Base-by-base conservation (phyloP, 176 grass and related monocot genomes). In the Dendrocalamus sinicus region DNA sequence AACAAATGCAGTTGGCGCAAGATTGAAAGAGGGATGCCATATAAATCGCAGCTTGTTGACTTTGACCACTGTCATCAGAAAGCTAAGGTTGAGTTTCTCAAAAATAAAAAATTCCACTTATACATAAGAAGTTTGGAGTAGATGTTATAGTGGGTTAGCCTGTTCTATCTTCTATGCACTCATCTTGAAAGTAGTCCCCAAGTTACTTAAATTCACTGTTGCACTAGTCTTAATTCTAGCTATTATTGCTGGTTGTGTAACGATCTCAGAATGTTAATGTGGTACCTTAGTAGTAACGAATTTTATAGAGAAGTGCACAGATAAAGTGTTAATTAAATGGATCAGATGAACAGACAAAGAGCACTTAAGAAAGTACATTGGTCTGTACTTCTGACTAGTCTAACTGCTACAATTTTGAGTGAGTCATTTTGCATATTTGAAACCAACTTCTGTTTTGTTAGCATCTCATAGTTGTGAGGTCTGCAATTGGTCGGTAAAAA, bases 21-120 rank as follows among this genome's bases (percentile, higher is more conserved):
- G 93, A 48, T 74, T 99, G 37, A 93, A 94, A 94, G 96, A 99
- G 88, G 96, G 94, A 10, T 96, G 92, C 50, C 96, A 99, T 67
- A 99, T 99, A 88, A 99, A 99, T 83, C 91, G 90, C 68, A 99
- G 91, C 72, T 85, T 91, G 70, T 87, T 99, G 78, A 99, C 94
- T 88, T 85, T 96, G 61, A 96, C 97, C 45, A 96, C 92, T 81
- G 94, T 99, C 84, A 99, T 99, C 77, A 92, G 97, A 88, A 99
- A 95, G 72, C 87, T 99, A 83, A 99, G 97, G 97, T 99, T 47
- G 46, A 32, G 11, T 63, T 28, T 67, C 65, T 73, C 19, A 37
- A 30, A 58, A 73, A 28, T 46, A 16, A 71, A 57, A 16, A 45
- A 59, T 0, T 61, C 59, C 44, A 19, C 23, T 82, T 81, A 9